Percentiles rank a stretch among this genome's conserved stretches.
Evolutionary conservation across 495 filamentous ascomycete genomes (phyloP).

Genomic region (Delitschia confertaspora): DNA sequence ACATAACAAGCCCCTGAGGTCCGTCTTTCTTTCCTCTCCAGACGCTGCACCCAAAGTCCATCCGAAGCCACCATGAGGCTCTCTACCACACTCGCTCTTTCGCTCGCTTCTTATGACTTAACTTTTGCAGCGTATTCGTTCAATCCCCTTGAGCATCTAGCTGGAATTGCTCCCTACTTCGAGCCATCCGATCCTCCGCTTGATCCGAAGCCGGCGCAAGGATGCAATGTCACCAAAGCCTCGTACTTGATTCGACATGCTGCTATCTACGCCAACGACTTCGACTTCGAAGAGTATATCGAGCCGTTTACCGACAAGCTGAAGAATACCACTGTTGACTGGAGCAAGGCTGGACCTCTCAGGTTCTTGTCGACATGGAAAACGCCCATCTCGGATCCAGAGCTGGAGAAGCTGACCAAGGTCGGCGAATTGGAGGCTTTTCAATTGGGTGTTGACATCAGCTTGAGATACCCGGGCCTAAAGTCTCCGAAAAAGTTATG

Average conservation of each 20-base stretch:
- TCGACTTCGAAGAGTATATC: conserved; percentile 42
- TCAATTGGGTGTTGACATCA: conserved; percentile 32
- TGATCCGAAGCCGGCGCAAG: conserved; percentile 29
- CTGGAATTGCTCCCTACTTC: conserved; percentile 43
- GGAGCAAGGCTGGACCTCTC: conserved; percentile 30
- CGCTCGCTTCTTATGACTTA: conserved; percentile 12
- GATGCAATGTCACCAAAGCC: conserved; percentile 37
- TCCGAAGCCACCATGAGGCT: no score
- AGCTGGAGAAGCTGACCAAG: conserved; percentile 37
- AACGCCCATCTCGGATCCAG: conserved; percentile 38
- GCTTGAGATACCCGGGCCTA: conserved; percentile 39
- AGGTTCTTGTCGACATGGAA: conserved; percentile 38
- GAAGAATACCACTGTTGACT: conserved; percentile 33
- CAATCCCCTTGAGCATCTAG: conserved; percentile 42
- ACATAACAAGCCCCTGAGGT: no score
- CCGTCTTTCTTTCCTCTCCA: no score
- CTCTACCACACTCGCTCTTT: conserved; percentile 21
- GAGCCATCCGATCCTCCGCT: conserved; percentile 40
- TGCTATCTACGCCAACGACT: conserved; percentile 44
- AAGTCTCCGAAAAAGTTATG: conserved; percentile 39
- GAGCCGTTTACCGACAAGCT: conserved; percentile 41
- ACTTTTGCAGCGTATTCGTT: conserved; percentile 34
- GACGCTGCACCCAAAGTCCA: no score
- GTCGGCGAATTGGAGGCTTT: conserved; percentile 40
- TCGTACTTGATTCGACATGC: conserved; percentile 42